Percentiles rank a stretch among this genome's conserved stretches.
Evolutionary conservation across 805 yeast species (phyloP).

Genomic region (Candida pseudofarinosa): DNA sequence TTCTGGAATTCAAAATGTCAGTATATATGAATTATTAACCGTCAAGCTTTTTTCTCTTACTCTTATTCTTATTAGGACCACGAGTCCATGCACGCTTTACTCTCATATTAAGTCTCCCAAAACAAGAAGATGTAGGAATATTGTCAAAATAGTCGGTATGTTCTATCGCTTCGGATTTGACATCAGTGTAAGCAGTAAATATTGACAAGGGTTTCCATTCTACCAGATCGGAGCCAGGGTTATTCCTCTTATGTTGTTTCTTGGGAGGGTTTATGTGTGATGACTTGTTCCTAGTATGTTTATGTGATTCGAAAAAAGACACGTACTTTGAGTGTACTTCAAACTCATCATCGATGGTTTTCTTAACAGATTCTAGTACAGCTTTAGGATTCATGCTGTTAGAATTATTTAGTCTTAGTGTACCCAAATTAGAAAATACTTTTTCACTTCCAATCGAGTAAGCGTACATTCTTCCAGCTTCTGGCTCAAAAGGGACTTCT

Average conservation of each 20-base stretch:
- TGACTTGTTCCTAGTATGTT: background rate
- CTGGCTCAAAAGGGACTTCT: background rate
- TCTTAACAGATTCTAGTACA: slow-evolving; percentile 6
- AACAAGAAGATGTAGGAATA: slow-evolving; percentile 30
- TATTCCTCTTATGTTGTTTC: slow-evolving; percentile 9
- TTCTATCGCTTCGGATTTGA: slow-evolving; percentile 24
- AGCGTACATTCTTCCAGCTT: slow-evolving; percentile 5
- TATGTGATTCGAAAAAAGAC: slow-evolving; percentile 1
- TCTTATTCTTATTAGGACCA: slow-evolving; percentile 12
- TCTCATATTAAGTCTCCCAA: slow-evolving; percentile 40
- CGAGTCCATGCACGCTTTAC: slow-evolving; percentile 36
- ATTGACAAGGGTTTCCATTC: slow-evolving; percentile 31
- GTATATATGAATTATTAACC: background rate
- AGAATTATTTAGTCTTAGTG: background rate
- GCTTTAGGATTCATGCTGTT: background rate
- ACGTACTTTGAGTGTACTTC: slow-evolving; percentile 11
- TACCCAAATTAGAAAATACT: slow-evolving; percentile 2
- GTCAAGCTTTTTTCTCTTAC: background rate
- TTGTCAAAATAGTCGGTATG: slow-evolving; percentile 24
- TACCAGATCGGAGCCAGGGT: slow-evolving; percentile 9
- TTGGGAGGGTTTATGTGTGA: background rate
- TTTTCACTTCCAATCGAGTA: slow-evolving; percentile 1
- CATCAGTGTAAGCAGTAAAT: slow-evolving; percentile 29
- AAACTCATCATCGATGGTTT: slow-evolving; percentile 13
- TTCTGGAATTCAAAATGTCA: background rate